phyloP scores from a whole-genome alignment of 2,329 filamentous ascomycete genomes.

The Rosellinia necatrix region DNA sequence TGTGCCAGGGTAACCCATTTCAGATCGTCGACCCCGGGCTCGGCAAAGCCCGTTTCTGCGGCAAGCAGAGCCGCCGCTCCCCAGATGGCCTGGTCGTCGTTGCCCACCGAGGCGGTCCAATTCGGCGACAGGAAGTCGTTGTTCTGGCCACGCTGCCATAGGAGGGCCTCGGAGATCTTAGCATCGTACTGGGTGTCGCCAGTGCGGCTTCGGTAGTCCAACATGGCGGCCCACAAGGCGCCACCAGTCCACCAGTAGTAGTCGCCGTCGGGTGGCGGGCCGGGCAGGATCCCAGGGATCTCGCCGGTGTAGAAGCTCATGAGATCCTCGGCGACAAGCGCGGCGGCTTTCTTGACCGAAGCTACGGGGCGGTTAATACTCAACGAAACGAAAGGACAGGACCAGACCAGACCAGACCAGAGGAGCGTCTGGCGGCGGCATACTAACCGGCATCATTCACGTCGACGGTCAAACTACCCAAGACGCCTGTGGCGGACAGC shows the following conservation, averaged over 20 bases:
- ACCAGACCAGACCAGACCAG: not conserved
- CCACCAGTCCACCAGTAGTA: constrained; percentile 61
- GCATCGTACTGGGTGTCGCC: constrained; percentile 55
- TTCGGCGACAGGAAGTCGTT: constrained; percentile 50
- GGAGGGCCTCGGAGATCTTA: constrained; percentile 48
- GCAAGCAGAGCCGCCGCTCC: constrained; percentile 65
- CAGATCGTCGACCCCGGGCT: constrained; percentile 50
- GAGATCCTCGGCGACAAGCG: constrained; percentile 38
- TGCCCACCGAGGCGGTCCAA: constrained; percentile 45
- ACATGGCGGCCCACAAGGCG: constrained; percentile 53
- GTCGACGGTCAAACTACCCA: constrained; percentile 34
- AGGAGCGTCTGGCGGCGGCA: not conserved
- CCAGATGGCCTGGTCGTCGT: constrained; percentile 66
- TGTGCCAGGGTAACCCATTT: constrained; percentile 66
- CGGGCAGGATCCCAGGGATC: constrained; percentile 33
- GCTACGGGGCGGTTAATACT: constrained; percentile 26
- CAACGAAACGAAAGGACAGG: not conserved
- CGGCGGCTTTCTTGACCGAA: constrained; percentile 37
- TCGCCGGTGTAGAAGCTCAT: constrained; percentile 38
- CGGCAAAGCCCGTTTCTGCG: constrained; percentile 61
- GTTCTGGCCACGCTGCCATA: constrained; percentile 49
- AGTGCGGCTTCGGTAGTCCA: constrained; percentile 59
- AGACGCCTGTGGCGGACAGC: constrained; percentile 28
- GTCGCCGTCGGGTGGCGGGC: constrained; percentile 25
- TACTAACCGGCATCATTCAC: constrained; percentile 33